Base-by-base conservation (phyloP, 2,329 filamentous ascomycete genomes). In the Arachnomyces sp. region DNA sequence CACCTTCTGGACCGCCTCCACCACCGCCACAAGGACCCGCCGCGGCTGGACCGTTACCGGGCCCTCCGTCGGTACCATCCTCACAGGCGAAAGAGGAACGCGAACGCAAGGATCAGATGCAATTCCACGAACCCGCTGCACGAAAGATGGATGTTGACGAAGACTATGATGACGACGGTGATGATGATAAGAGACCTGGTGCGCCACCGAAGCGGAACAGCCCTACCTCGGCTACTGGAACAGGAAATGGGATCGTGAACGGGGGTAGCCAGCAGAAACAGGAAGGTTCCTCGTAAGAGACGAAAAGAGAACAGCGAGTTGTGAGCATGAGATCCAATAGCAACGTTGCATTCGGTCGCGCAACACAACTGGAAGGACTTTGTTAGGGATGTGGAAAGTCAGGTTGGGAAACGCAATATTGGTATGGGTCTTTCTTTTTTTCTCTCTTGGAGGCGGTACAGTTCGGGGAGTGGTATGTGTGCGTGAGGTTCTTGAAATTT, bases 81-180 rank as follows among this genome's bases (percentile, higher is more conserved):
- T 64, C 18, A 81, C 77, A 60, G 79, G 68, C 68, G 61, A 46
- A 62, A 41, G 77, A 86, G 48, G 83, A 87, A 18, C 42, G 61
- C 28, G 50, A 56, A 45, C 72, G 62, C 39, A 61, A 57, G 28
- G 68, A 72, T 45, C 62, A 75, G 18, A 62, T 73, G 2, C 68
- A 73, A 14, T 62, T 72, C 13, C 81, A 80, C 43, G 90, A 96
- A 66, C 86, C 88, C 39, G 88, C 92, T 28, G 87, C 88, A 14
- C 77, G 92, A 15, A 94, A 94, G 64, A 93, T 98, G 79, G 90
- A 96, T 5, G 86, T 96, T 14, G 89, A 98, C 52, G 92, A 98
- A 61, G 85, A 96, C 60, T 96, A 98, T 55, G 90, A 96, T 60
- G 90, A 96, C 55, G 90, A 89, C 42, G 86, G 79, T 3, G 89